Conservation (phyloP, 257 asterid genomes). For the Cruciata laevipes region DNA sequence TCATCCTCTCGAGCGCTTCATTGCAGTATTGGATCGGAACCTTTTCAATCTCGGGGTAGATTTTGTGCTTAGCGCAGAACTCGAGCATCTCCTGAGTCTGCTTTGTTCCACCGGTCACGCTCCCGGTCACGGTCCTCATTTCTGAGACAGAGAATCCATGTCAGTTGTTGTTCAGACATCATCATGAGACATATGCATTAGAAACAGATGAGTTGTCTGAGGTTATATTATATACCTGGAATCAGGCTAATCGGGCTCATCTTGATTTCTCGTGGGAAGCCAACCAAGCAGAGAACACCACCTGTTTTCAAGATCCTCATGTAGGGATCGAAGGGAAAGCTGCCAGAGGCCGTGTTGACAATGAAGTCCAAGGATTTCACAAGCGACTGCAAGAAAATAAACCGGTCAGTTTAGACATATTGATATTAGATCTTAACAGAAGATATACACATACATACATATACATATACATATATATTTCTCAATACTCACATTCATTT, state of each 20-base stretch:
- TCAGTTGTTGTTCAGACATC: background rate
- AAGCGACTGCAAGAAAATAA: slow-evolving; percentile 45
- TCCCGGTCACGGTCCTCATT: slow-evolving; percentile 57
- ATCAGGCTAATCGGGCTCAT: slow-evolving; percentile 42
- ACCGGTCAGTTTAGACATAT: slow-evolving; percentile 3
- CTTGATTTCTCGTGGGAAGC: slow-evolving; percentile 80
- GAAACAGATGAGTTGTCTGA: slow-evolving; percentile 2
- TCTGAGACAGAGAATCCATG: slow-evolving; percentile 28
- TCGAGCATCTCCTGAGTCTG: slow-evolving; percentile 76
- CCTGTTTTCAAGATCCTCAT: slow-evolving; percentile 58
- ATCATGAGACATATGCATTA: background rate
- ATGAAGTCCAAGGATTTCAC: slow-evolving; percentile 65
- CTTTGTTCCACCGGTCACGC: slow-evolving; percentile 75
- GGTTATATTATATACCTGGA: slow-evolving; percentile 30
- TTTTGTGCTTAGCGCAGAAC: slow-evolving; percentile 75
- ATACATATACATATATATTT: no score
- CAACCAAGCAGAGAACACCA: slow-evolving; percentile 73
- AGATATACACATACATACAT: background rate
- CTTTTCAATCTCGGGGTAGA: slow-evolving; percentile 71
- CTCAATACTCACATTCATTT: slow-evolving; percentile 44
- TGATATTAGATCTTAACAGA: background rate
- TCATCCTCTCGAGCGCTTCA: slow-evolving; percentile 51
- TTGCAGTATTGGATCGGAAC: slow-evolving; percentile 66
- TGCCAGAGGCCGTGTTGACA: slow-evolving; percentile 72
- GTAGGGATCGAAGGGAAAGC: slow-evolving; percentile 53